Evolutionary conservation across 1,284 basidiomycete genomes (phyloP).

Genomic region (Austroboletus rostrupii): DNA sequence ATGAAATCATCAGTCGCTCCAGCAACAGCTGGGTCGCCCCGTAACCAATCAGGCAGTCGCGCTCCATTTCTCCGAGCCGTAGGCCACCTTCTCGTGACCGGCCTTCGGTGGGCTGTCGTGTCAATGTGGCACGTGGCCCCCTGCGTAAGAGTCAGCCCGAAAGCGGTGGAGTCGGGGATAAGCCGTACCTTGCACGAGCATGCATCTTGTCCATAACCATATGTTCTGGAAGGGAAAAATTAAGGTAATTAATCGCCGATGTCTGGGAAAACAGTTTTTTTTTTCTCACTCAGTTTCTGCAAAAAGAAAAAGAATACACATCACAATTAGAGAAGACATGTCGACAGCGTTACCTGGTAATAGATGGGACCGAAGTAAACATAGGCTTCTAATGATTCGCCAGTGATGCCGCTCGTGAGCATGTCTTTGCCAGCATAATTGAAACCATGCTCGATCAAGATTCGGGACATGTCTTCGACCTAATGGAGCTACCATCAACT

Average conservation of each 20-base stretch:
- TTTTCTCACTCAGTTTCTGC: slow-evolving; percentile 73
- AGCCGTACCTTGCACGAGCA: slow-evolving; percentile 80
- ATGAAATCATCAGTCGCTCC: slow-evolving; percentile 97
- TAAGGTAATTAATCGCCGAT: slow-evolving; percentile 22
- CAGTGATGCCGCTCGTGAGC: slow-evolving; percentile 96
- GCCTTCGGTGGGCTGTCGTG: slow-evolving; percentile 97
- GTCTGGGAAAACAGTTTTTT: not conserved
- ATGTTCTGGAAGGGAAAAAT: slow-evolving; percentile 55
- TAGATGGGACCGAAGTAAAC: slow-evolving; percentile 99
- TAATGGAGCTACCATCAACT: slow-evolving; percentile 27
- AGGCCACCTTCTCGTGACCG: slow-evolving; percentile 96
- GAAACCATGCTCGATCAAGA: slow-evolving; percentile 94
- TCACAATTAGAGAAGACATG: slow-evolving; percentile 2
- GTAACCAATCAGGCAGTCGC: slow-evolving; percentile 94
- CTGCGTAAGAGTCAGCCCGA: slow-evolving; percentile 36
- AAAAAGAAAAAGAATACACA: slow-evolving; percentile 1
- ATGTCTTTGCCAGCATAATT: slow-evolving; percentile 98
- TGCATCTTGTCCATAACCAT: slow-evolving; percentile 99
- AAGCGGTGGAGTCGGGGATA: slow-evolving; percentile 3
- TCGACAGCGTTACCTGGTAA: slow-evolving; percentile 69
- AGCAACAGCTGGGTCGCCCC: slow-evolving; percentile 94
- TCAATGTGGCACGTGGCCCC: slow-evolving; percentile 94
- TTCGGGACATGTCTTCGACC: slow-evolving; percentile 98
- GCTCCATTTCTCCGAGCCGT: slow-evolving; percentile 98
- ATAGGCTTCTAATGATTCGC: slow-evolving; percentile 93